Evolutionary conservation across 2,329 filamentous ascomycete genomes (phyloP).

Genomic region (Xylariaceae sp.): DNA sequence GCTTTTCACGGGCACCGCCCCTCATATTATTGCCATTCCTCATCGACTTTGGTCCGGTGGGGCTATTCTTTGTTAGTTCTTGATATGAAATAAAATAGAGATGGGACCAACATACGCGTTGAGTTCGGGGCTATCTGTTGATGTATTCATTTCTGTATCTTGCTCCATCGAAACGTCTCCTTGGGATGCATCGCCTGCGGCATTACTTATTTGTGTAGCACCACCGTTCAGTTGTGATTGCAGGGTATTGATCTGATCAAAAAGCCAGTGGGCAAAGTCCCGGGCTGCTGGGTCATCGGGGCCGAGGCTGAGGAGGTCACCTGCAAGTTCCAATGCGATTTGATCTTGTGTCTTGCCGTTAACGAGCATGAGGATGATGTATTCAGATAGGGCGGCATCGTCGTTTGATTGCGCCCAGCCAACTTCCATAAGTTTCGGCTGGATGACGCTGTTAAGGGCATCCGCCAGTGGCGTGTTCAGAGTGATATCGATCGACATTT

Average conservation of each 20-base stretch:
- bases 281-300: conserved; percentile 83
- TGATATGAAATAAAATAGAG: conserved; percentile 1
- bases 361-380: conserved; percentile 95
- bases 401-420: conserved; percentile 83
- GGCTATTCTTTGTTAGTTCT: conserved; percentile 64
- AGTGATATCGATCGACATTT: conserved; percentile 79
- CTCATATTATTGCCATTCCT: conserved; percentile 62
- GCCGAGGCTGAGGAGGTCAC: conserved; percentile 81
- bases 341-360: conserved; percentile 94
- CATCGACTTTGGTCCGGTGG: conserved; percentile 95
- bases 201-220: conserved; percentile 41
- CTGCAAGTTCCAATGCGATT: conserved; percentile 85
- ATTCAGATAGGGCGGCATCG: conserved; percentile 83
- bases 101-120: conserved; percentile 61
- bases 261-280: conserved; percentile 92
- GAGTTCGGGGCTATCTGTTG: conserved; percentile 53
- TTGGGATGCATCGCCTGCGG: conserved; percentile 29
- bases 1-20: conserved; percentile 70
- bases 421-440: conserved; percentile 89
- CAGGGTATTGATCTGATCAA: conserved; percentile 78
- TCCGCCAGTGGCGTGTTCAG: conserved; percentile 84
- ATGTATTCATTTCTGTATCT: conserved; percentile 77
- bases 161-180: conserved; percentile 52
- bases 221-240: conserved; percentile 67
- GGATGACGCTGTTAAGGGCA: conserved; percentile 81